These are phyloP conservation scores for Ascomycota sp. DNA, from an alignment of 2,329 filamentous ascomycete species.

Conservation along the genomic window DNA sequence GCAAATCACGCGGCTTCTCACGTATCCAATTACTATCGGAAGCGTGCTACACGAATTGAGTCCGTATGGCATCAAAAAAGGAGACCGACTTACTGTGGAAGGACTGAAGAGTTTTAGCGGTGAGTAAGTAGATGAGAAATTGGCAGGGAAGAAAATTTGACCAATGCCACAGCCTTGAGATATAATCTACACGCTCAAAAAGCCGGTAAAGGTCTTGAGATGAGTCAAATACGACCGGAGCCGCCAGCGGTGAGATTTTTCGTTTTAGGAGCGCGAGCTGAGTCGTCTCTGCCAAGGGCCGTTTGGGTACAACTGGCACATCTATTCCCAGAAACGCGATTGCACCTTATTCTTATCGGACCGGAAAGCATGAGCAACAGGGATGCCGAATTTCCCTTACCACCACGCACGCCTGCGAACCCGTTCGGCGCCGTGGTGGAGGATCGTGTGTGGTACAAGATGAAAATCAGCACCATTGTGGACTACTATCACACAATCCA, in stretches of 20 bases:
- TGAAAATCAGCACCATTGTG: slow-evolving; percentile 96
- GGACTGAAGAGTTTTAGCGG: slow-evolving; percentile 86
- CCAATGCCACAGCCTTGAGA: slow-evolving; percentile 44
- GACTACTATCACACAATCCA: slow-evolving; percentile 98
- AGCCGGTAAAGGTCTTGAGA: slow-evolving; percentile 49
- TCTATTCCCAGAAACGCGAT: slow-evolving; percentile 77
- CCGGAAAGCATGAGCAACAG: slow-evolving; percentile 92
- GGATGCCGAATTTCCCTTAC: slow-evolving; percentile 79
- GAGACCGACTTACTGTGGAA: slow-evolving; percentile 61
- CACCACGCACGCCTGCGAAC: slow-evolving; percentile 64
- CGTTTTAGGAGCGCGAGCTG: slow-evolving; percentile 84
- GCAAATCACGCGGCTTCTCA: slow-evolving; percentile 80
- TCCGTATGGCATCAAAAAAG: slow-evolving; percentile 64
- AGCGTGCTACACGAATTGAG: slow-evolving; percentile 88
- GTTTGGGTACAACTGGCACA: slow-evolving; percentile 90
- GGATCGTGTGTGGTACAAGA: slow-evolving; percentile 64
- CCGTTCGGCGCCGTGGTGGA: slow-evolving; percentile 90
- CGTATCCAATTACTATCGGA: slow-evolving; percentile 80
- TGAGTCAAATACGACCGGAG: slow-evolving; percentile 64
- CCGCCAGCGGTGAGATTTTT: slow-evolving; percentile 84
- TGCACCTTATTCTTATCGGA: slow-evolving; percentile 87
- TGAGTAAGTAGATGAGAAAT: slow-evolving; percentile 23
- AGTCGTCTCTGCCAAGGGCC: slow-evolving; percentile 83
- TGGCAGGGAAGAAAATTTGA: neutral
- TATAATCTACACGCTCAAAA: slow-evolving; percentile 84